Evolutionary conservation across 768 basidiomycete genomes (phyloP).

Genomic region (Tephrocybe sp.): DNA sequence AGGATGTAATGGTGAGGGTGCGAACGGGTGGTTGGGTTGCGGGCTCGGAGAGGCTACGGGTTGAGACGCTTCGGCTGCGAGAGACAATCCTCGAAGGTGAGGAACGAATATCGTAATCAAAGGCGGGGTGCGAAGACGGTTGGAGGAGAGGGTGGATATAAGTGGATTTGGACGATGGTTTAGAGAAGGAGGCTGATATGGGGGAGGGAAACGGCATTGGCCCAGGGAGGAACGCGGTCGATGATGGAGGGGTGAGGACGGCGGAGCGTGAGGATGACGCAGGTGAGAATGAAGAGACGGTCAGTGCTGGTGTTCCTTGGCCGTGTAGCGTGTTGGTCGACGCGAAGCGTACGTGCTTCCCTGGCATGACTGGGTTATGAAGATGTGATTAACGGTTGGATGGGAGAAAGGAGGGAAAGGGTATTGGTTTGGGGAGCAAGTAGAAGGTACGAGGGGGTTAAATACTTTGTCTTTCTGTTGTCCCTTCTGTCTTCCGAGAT

Average conservation of each 20-base stretch:
- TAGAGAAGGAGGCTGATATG: background rate
- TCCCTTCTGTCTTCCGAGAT: background rate
- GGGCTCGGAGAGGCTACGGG: slow-evolving; percentile 26
- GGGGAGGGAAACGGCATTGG: background rate
- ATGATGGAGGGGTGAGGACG: background rate
- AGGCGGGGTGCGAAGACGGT: slow-evolving; percentile 14
- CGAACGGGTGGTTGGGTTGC: slow-evolving; percentile 32
- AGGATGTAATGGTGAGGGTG: slow-evolving; percentile 24
- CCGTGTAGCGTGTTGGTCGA: slow-evolving; percentile 15
- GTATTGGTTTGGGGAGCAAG: background rate
- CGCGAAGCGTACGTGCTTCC: slow-evolving; percentile 25
- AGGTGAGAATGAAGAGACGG: background rate
- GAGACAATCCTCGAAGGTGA: slow-evolving; percentile 25
- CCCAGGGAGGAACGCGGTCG: background rate
- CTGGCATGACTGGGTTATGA: slow-evolving; percentile 9
- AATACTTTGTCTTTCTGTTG: background rate
- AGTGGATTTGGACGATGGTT: background rate
- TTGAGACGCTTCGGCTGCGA: slow-evolving; percentile 23
- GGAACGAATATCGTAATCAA: slow-evolving; percentile 28
- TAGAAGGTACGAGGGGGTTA: background rate
- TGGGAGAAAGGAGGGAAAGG: background rate
- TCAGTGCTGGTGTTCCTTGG: background rate
- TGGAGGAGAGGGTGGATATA: slow-evolving; percentile 27
- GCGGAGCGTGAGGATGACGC: background rate
- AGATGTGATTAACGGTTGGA: background rate